These are phyloP conservation scores for Ceratobasidium sp. DNA, from an alignment of 1,284 basidiomycete species.

Conservation along the genomic window DNA sequence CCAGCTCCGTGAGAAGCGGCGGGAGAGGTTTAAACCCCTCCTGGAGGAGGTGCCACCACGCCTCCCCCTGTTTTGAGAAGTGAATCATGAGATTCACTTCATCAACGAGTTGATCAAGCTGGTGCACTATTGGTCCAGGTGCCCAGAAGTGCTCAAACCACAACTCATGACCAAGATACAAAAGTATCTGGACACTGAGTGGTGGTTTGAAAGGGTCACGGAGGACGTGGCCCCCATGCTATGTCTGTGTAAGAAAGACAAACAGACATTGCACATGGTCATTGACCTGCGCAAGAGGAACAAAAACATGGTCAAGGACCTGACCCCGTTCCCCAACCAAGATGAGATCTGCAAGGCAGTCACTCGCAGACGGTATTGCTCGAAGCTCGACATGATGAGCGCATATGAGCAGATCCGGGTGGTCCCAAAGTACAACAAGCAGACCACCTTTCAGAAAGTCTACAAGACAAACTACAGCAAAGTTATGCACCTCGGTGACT, in stretches of 20 bases:
- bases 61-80: constrained; percentile 29
- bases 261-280: constrained; percentile 53
- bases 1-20: background rate
- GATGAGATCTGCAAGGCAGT: constrained; percentile 55
- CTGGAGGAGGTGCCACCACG: background rate
- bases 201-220: constrained; percentile 55
- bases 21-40: background rate
- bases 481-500: constrained; percentile 57
- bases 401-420: constrained; percentile 60
- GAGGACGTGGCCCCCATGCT: constrained; percentile 58
- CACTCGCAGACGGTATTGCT: constrained; percentile 50
- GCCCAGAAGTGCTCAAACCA: constrained; percentile 27
- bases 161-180: constrained; percentile 52
- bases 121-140: background rate
- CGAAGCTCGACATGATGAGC: constrained; percentile 57
- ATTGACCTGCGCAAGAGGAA: constrained; percentile 62
- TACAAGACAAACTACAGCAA: constrained; percentile 52
- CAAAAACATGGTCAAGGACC: constrained; percentile 58
- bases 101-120: constrained; percentile 14
- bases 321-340: constrained; percentile 60
- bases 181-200: constrained; percentile 49
- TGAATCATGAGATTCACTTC: constrained; percentile 43
- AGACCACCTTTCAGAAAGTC: constrained; percentile 53
- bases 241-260: constrained; percentile 58
- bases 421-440: constrained; percentile 55